These are phyloP conservation scores for Candida golubevii DNA, from an alignment of 805 yeast species.

Conservation along the genomic window DNA sequence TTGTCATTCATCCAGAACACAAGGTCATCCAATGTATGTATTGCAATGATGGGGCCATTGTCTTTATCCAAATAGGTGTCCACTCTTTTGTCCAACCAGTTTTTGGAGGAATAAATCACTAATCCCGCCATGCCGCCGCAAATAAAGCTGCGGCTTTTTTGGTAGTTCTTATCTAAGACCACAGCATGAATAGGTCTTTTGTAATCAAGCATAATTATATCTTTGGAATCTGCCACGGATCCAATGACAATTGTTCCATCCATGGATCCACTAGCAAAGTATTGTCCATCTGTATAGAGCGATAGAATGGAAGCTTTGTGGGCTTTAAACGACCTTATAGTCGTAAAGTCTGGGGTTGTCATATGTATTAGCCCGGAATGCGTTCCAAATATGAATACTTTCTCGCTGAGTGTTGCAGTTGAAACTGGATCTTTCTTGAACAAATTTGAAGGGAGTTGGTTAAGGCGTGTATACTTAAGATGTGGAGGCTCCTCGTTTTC, in stretches of 20 bases:
- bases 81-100: constrained; percentile 82
- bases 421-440: constrained; percentile 78
- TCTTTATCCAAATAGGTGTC: constrained; percentile 62
- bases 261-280: constrained; percentile 83
- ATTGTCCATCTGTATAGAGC: constrained; percentile 65
- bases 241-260: constrained; percentile 92
- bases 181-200: constrained; percentile 87
- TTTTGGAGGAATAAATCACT: constrained; percentile 65
- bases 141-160: constrained; percentile 57
- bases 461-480: constrained; percentile 68
- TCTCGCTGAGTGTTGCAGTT: constrained; percentile 55
- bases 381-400: constrained; percentile 75
- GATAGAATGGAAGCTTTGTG: constrained; percentile 82
- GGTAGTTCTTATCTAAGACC: constrained; percentile 69
- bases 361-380: constrained; percentile 82
- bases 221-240: constrained; percentile 55
- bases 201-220: constrained; percentile 72
- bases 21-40: constrained; percentile 60
- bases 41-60: constrained; percentile 66
- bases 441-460: constrained; percentile 63
- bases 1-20: constrained; percentile 79
- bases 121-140: constrained; percentile 92
- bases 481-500: constrained; percentile 54
- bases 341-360: constrained; percentile 52
- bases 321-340: constrained; percentile 71